Conservation (phyloP, 129 eudicot species). For the Calendula officinalis region DNA sequence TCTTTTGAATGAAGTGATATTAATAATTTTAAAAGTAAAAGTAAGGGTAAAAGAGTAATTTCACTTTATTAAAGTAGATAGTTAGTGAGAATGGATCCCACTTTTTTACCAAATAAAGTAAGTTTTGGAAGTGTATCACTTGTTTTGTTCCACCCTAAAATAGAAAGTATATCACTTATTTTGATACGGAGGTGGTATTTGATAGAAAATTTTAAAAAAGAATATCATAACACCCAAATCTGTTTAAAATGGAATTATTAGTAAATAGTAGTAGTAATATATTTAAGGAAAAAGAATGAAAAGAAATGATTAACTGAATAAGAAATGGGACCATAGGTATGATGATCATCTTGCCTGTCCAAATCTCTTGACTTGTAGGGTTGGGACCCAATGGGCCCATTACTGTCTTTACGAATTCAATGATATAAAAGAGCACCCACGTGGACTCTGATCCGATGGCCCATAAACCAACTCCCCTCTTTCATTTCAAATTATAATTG, state of each 20-base stretch:
- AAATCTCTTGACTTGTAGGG: constrained; percentile 36
- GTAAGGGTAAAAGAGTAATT: too few relatives aligned
- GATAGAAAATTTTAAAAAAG: too few relatives aligned
- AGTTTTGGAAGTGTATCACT: too few relatives aligned
- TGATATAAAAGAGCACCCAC: constrained; percentile 37
- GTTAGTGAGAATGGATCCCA: too few relatives aligned
- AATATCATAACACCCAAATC: background rate
- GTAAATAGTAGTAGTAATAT: background rate
- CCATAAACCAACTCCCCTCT: constrained; percentile 19
- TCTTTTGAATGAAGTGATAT: too few relatives aligned
- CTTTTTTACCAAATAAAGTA: too few relatives aligned
- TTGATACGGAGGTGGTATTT: too few relatives aligned
- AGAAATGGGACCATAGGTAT: constrained; percentile 31
- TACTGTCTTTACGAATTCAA: constrained; percentile 35
- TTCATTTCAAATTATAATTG: background rate
- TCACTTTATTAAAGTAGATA: too few relatives aligned
- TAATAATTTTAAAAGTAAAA: too few relatives aligned
- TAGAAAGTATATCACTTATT: too few relatives aligned
- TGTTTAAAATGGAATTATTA: constrained; percentile 10
- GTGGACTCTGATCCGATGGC: constrained; percentile 37
- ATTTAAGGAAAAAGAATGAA: background rate
- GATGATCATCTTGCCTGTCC: constrained; percentile 33
- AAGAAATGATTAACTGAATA: constrained; percentile 27
- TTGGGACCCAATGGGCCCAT: constrained; percentile 15
- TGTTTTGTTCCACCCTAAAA: too few relatives aligned